phyloP scores from a whole-genome alignment of 768 basidiomycete genomes.

The Aureoboletus auriporus region DNA sequence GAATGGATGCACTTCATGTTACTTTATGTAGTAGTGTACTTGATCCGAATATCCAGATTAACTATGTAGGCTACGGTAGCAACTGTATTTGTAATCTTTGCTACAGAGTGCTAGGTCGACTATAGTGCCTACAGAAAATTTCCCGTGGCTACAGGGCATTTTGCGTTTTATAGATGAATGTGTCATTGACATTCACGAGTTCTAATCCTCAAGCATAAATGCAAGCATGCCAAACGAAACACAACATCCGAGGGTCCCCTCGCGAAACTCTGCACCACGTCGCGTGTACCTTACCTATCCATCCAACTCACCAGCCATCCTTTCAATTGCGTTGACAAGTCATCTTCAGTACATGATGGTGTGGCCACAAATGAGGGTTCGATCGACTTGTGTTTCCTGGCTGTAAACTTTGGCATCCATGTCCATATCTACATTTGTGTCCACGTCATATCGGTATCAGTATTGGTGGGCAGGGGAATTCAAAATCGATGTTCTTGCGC shows the following conservation, averaged over 20 bases:
- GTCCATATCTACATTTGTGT: constrained; percentile 30
- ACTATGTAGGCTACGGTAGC: too few species aligned
- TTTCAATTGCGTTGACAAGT: constrained; percentile 52
- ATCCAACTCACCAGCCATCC: constrained; percentile 66
- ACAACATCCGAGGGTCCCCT: constrained; percentile 57
- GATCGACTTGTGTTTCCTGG: constrained; percentile 5
- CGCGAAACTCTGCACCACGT: constrained; percentile 64
- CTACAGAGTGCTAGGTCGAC: too few species aligned
- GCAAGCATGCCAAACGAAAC: constrained; percentile 64
- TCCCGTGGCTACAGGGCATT: too few species aligned
- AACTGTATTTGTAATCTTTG: too few species aligned
- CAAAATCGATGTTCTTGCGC: constrained; percentile 57
- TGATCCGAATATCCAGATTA: too few species aligned
- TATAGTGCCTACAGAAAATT: too few species aligned
- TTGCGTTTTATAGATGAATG: too few species aligned
- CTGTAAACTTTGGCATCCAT: constrained; percentile 6
- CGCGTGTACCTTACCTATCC: constrained; percentile 66
- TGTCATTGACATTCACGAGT: too few species aligned
- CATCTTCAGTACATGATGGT: constrained; percentile 41
- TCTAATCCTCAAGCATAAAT: constrained; percentile 80
- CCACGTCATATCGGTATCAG: constrained; percentile 26
- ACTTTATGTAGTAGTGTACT: too few species aligned
- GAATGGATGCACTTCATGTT: too few species aligned
- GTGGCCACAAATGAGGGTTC: constrained; percentile 42
- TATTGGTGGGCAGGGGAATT: constrained; percentile 26